Conservation (phyloP, 2,329 filamentous ascomycete genomes). For the Arachnopeziza araneosa region DNA sequence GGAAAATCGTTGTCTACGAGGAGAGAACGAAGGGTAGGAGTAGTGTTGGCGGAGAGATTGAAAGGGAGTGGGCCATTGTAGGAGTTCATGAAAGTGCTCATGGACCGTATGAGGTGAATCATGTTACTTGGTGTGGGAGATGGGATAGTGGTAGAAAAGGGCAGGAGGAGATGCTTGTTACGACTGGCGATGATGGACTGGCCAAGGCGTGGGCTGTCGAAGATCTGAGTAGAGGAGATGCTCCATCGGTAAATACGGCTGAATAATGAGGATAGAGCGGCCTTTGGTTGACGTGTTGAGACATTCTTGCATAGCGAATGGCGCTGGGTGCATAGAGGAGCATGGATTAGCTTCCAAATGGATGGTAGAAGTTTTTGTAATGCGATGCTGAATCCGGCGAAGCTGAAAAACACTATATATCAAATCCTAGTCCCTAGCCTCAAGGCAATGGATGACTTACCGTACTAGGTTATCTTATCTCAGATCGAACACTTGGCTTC, state of each 20-base stretch:
- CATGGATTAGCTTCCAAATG: background rate
- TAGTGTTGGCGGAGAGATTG: constrained; percentile 24
- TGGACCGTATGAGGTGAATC: constrained; percentile 91
- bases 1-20: constrained; percentile 71
- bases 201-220: constrained; percentile 74
- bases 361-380: background rate
- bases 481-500: no score
- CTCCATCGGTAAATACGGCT: background rate
- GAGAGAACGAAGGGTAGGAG: constrained; percentile 41
- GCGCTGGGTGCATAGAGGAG: background rate
- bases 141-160: constrained; percentile 57
- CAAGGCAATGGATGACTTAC: no score
- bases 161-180: constrained; percentile 82
- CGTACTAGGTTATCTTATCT: no score
- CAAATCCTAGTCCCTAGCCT: background rate
- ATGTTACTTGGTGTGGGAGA: constrained; percentile 79
- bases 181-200: constrained; percentile 86
- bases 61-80: constrained; percentile 65
- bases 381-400: background rate
- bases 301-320: constrained; percentile 3
- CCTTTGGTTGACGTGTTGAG: background rate
- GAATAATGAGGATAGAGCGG: background rate
- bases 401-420: background rate
- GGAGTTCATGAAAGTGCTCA: constrained; percentile 69
- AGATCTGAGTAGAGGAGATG: constrained; percentile 5